These are phyloP conservation scores for Gaillardinia entomophila DNA, from an alignment of 805 yeast genomes.

Conservation along the genomic window DNA sequence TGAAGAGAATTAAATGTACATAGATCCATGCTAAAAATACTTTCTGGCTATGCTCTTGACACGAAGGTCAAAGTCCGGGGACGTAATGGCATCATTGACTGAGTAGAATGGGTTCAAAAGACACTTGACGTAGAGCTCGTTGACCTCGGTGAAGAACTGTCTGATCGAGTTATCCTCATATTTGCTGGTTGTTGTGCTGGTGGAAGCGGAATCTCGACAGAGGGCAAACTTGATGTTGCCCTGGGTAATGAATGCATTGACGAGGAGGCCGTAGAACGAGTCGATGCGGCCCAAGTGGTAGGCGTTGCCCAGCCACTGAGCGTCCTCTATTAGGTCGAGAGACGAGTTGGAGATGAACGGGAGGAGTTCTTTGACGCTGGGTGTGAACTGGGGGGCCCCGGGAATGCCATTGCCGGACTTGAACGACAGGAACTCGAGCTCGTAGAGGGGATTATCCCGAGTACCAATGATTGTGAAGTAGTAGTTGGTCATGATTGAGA, in stretches of 20 bases:
- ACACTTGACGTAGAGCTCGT: constrained; percentile 84
- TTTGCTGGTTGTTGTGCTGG: constrained; percentile 15
- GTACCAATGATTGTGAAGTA: constrained; percentile 87
- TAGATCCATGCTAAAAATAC: constrained; percentile 60
- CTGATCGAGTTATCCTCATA: constrained; percentile 66
- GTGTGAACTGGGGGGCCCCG: constrained; percentile 59
- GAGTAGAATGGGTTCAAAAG: constrained; percentile 82
- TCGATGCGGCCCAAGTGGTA: constrained; percentile 76
- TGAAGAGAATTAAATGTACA: too few species aligned
- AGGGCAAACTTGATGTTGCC: constrained; percentile 81
- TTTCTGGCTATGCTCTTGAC: constrained; percentile 70
- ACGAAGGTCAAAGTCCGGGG: constrained; percentile 69
- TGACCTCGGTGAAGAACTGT: constrained; percentile 78
- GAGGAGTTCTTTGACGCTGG: constrained; percentile 68
- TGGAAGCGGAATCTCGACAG: constrained; percentile 36
- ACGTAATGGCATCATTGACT: constrained; percentile 66
- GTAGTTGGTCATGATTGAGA: constrained; percentile 23
- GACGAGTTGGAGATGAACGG: constrained; percentile 89
- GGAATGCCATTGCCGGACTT: constrained; percentile 26
- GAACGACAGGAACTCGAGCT: constrained; percentile 75
- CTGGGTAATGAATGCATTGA: constrained; percentile 84
- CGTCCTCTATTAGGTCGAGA: constrained; percentile 84
- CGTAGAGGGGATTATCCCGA: constrained; percentile 80
- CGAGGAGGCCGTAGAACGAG: constrained; percentile 72
- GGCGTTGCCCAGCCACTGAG: constrained; percentile 69